Evolutionary conservation across 2,329 filamentous ascomycete genomes (phyloP).

Genomic region (Monilinia laxa): DNA sequence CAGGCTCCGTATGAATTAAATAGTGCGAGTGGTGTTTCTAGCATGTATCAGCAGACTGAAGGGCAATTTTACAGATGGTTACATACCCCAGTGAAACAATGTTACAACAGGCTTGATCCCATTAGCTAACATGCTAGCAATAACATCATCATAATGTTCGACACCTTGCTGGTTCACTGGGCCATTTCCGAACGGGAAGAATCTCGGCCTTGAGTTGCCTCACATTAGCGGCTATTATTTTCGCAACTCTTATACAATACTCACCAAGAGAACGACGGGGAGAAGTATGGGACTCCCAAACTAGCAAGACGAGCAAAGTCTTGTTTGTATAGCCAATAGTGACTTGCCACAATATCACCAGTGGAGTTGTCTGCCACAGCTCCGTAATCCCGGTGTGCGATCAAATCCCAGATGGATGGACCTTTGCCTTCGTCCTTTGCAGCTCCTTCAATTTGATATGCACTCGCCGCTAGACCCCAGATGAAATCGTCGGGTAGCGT

Average conservation of each 20-base stretch:
- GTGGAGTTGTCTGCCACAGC: constrained; percentile 43
- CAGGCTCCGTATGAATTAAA: constrained; percentile 47
- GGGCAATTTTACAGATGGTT: neutral
- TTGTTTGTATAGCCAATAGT: constrained; percentile 58
- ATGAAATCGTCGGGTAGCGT: constrained; percentile 46
- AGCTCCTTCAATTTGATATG: constrained; percentile 50
- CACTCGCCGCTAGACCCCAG: constrained; percentile 50
- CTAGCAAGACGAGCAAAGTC: constrained; percentile 54
- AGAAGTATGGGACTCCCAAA: constrained; percentile 54
- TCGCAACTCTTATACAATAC: neutral
- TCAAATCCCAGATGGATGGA: constrained; percentile 46
- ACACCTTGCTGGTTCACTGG: constrained; percentile 53
- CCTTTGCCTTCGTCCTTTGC: constrained; percentile 47
- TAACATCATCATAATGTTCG: constrained; percentile 55
- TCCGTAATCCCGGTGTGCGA: constrained; percentile 39
- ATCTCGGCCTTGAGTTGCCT: constrained; percentile 39
- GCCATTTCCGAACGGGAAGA: constrained; percentile 52
- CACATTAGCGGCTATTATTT: neutral
- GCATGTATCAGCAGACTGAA: constrained; percentile 9
- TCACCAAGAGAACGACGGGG: constrained; percentile 40
- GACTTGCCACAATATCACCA: constrained; percentile 52
- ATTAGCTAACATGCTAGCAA: constrained; percentile 50
- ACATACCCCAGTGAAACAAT: constrained; percentile 44
- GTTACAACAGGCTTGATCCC: constrained; percentile 52
- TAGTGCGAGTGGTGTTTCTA: constrained; percentile 39